Evolutionary conservation across 179 eudicot species (phyloP).

Genomic region (Actinidia arguta): DNA sequence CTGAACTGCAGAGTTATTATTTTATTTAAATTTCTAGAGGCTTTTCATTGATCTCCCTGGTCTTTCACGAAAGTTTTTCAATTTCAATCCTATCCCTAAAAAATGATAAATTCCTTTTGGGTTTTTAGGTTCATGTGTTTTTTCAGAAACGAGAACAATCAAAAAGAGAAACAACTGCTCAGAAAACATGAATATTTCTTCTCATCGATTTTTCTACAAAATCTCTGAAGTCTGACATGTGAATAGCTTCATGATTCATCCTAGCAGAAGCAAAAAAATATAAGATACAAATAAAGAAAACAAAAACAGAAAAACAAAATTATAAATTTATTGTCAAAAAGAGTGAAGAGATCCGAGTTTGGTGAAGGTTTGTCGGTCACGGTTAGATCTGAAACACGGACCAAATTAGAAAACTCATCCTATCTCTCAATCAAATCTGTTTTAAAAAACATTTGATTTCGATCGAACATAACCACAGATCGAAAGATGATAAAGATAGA

Average conservation of each 20-base stretch:
- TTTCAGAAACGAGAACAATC: background rate
- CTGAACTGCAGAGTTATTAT: too few species aligned
- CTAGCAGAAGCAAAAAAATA: background rate
- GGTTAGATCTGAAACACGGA: slow-evolving; percentile 27
- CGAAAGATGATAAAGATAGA: too few species aligned
- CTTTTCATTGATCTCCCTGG: too few species aligned
- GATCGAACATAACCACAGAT: background rate
- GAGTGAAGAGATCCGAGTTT: slow-evolving; percentile 18
- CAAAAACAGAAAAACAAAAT: background rate
- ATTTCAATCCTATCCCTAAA: too few species aligned
- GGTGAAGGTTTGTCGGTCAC: slow-evolving; percentile 24
- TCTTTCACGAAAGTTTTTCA: too few species aligned
- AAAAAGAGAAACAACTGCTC: slow-evolving; percentile 5
- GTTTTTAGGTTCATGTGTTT: too few species aligned
- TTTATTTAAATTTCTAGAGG: too few species aligned
- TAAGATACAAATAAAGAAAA: background rate
- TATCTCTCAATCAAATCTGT: background rate
- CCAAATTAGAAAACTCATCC: slow-evolving; percentile 18
- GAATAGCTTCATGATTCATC: slow-evolving; percentile 17
- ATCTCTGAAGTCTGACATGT: slow-evolving; percentile 28
- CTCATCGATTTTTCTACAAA: slow-evolving; percentile 16
- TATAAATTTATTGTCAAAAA: background rate
- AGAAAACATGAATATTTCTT: slow-evolving; percentile 17
- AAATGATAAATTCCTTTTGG: too few species aligned
- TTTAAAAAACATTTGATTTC: background rate